Conservation (phyloP, 208 protist species). For the Crithidia brevicula region DNA sequence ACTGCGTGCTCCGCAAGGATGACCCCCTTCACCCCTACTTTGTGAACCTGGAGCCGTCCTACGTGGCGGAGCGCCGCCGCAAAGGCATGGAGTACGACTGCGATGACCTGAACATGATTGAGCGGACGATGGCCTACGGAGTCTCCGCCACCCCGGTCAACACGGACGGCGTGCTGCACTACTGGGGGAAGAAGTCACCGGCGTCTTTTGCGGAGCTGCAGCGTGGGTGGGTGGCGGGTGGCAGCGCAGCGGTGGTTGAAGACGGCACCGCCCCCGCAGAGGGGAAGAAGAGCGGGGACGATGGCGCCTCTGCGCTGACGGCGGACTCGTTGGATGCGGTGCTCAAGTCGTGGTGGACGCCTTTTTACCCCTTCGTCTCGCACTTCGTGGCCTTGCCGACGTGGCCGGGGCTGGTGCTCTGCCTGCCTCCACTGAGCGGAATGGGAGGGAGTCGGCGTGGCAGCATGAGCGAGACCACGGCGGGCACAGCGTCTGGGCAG, state of each 20-base stretch:
- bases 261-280: not conserved
- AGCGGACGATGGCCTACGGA: slow-evolving; percentile 82
- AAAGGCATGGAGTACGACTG: slow-evolving; percentile 51
- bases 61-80: slow-evolving; percentile 51
- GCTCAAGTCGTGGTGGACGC: slow-evolving; percentile 35
- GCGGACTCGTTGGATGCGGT: slow-evolving; percentile 22
- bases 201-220: slow-evolving; percentile 21
- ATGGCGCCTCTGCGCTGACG: slow-evolving; percentile 5
- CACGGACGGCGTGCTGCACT: slow-evolving; percentile 18
- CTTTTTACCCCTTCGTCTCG: slow-evolving; percentile 45
- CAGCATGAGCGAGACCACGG: slow-evolving; percentile 11
- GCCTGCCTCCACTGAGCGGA: slow-evolving; percentile 27
- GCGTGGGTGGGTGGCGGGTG: slow-evolving; percentile 10
- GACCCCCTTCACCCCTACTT: slow-evolving; percentile 78
- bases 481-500: not conserved
- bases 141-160: slow-evolving; percentile 44
- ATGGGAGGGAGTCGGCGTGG: slow-evolving; percentile 10
- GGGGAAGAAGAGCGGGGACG: not conserved
- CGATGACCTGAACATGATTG: slow-evolving; percentile 70
- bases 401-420: slow-evolving; percentile 57
- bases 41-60: slow-evolving; percentile 68
- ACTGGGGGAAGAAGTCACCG: slow-evolving; percentile 27
- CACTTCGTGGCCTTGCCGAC: slow-evolving; percentile 76
- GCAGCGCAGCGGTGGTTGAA: not conserved
- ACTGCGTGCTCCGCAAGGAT: slow-evolving; percentile 37